These are phyloP conservation scores for Catharanthus roseus DNA, from an alignment of 257 asterid genomes.

Conservation along the genomic window DNA sequence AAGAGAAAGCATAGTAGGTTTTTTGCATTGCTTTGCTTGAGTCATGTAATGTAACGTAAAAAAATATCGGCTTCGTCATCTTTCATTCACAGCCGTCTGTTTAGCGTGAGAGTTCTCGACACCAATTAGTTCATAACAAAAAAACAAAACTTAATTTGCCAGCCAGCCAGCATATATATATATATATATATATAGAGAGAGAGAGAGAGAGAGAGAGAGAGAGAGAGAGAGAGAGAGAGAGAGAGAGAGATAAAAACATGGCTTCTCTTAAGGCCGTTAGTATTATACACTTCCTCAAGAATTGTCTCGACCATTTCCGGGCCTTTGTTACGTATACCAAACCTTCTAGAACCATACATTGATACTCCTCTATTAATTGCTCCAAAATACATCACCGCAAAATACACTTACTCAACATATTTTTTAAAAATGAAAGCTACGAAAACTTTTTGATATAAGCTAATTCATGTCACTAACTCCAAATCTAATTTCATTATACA, in stretches of 20 bases:
- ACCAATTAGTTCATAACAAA: slow-evolving; percentile 3
- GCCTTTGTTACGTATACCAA: background rate
- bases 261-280: slow-evolving; percentile 4
- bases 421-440: no score
- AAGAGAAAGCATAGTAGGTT: background rate
- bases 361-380: no score
- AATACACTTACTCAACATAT: no score
- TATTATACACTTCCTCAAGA: background rate
- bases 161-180: no score
- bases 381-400: no score
- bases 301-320: slow-evolving; percentile 5
- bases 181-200: no score
- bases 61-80: slow-evolving; percentile 3
- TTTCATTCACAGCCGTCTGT: background rate
- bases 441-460: no score
- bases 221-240: no score
- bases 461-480: no score
- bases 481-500: no score
- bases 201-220: no score
- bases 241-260: background rate
- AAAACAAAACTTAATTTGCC: slow-evolving; percentile 5
- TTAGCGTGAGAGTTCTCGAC: slow-evolving; percentile 12
- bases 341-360: background rate
- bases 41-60: slow-evolving; percentile 16
- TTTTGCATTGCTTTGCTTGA: no score